These are phyloP conservation scores for Chrysoporthe cubensis DNA, from an alignment of 2,329 filamentous ascomycete species.

Conservation along the genomic window DNA sequence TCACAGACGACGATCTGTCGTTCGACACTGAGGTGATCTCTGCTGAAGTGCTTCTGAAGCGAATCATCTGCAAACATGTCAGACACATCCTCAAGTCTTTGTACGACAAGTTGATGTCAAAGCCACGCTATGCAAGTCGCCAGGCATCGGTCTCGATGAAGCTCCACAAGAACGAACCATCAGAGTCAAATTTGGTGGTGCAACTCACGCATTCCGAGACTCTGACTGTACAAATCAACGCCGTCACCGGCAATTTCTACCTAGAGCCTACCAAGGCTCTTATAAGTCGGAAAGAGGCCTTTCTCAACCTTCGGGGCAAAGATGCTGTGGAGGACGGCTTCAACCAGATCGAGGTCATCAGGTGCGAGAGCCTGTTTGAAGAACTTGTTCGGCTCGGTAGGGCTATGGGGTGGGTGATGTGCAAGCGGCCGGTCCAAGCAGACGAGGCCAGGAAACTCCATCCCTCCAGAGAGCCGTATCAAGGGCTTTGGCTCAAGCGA, in stretches of 20 bases:
- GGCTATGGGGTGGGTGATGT: constrained; percentile 66
- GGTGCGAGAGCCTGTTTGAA: constrained; percentile 64
- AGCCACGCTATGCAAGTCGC: constrained; percentile 64
- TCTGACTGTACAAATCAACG: constrained; percentile 70
- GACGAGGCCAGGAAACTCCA: constrained; percentile 55
- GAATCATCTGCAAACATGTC: constrained; percentile 75
- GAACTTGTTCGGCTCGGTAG: constrained; percentile 64
- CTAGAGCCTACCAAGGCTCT: constrained; percentile 66
- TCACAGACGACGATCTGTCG: constrained; percentile 67
- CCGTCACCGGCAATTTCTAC: constrained; percentile 76
- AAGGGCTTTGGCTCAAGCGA: constrained; percentile 71
- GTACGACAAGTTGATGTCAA: constrained; percentile 60
- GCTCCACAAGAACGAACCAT: constrained; percentile 64
- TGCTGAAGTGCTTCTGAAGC: constrained; percentile 72
- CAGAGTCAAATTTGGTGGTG: constrained; percentile 68
- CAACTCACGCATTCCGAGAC: constrained; percentile 68
- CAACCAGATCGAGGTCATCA: constrained; percentile 61
- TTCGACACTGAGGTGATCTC: constrained; percentile 72
- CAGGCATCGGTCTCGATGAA: constrained; percentile 62
- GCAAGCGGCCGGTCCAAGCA: constrained; percentile 51
- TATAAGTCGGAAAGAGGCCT: constrained; percentile 62
- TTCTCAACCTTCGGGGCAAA: constrained; percentile 62
- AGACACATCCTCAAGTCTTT: constrained; percentile 72
- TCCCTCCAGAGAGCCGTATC: constrained; percentile 51
- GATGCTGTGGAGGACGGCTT: constrained; percentile 63